Conservation (phyloP, 805 yeast species). For the Saccharomycopsis schoenii region DNA sequence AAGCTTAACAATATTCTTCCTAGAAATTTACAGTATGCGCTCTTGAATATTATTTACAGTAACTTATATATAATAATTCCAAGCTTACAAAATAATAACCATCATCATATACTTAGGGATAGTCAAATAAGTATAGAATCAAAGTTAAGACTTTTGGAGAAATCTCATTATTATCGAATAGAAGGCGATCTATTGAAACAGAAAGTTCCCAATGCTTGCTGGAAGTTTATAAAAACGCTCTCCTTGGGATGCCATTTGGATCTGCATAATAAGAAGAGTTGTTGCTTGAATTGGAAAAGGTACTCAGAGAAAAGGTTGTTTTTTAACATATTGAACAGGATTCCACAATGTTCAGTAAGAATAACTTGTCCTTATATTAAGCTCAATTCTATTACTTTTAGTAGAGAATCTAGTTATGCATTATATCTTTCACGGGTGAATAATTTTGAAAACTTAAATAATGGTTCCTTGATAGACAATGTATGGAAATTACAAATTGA, state of each 20-base stretch:
- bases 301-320: background rate
- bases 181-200: background rate
- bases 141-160: background rate
- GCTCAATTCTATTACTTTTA: background rate
- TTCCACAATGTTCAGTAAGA: background rate
- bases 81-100: background rate
- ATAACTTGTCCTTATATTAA: background rate
- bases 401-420: background rate
- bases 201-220: background rate
- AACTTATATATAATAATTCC: background rate
- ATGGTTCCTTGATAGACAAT: background rate
- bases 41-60: background rate
- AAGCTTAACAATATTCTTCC: background rate
- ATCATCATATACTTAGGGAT: background rate
- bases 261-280: background rate
- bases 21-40: background rate
- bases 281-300: background rate
- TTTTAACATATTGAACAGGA: background rate
- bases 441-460: background rate
- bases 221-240: background rate
- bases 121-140: background rate
- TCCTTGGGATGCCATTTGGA: background rate
- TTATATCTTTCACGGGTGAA: background rate
- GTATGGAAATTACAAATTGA: background rate
- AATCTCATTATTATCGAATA: background rate